Percentiles rank a stretch among this genome's conserved stretches.
Conservation (phyloP, 1,284 basidiomycete genomes). For the Coniferiporia weirii region DNA sequence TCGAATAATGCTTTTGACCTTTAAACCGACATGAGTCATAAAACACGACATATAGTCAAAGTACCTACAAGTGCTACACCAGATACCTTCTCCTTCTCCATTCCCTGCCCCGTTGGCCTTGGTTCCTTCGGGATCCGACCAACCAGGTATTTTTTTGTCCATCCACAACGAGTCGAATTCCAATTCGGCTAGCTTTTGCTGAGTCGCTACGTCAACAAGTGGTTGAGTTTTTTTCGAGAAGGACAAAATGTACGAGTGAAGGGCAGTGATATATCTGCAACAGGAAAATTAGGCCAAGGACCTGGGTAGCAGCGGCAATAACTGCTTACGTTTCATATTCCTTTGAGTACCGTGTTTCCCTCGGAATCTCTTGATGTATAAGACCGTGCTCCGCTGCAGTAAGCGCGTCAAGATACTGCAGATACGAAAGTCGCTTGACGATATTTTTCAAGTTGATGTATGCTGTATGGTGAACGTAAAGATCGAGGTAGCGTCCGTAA, state of each 20-base stretch:
- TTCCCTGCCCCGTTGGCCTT: conserved; percentile 35
- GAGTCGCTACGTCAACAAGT: conserved; percentile 72
- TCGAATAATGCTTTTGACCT: conserved; percentile 93
- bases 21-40: conserved; percentile 10
- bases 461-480: conserved; percentile 83
- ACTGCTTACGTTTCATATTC: conserved; percentile 74
- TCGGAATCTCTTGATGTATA: conserved; percentile 68
- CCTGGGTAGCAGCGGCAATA: neutral
- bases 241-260: conserved; percentile 81
- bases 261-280: conserved; percentile 71
- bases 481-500: conserved; percentile 91
- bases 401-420: conserved; percentile 88
- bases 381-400: conserved; percentile 49
- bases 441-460: conserved; percentile 89
- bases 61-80: conserved; percentile 90
- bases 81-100: conserved; percentile 65
- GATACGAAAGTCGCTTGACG: conserved; percentile 76
- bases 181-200: conserved; percentile 57
- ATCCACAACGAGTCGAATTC: conserved; percentile 85
- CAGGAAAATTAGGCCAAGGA: neutral
- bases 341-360: conserved; percentile 65
- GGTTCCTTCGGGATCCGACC: conserved; percentile 52
- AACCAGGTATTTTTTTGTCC: conserved; percentile 65
- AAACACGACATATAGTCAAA: conserved; percentile 14
- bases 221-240: conserved; percentile 89